Base-by-base conservation (phyloP, 441 rosid genomes). In the Eutrema salsugineum region DNA sequence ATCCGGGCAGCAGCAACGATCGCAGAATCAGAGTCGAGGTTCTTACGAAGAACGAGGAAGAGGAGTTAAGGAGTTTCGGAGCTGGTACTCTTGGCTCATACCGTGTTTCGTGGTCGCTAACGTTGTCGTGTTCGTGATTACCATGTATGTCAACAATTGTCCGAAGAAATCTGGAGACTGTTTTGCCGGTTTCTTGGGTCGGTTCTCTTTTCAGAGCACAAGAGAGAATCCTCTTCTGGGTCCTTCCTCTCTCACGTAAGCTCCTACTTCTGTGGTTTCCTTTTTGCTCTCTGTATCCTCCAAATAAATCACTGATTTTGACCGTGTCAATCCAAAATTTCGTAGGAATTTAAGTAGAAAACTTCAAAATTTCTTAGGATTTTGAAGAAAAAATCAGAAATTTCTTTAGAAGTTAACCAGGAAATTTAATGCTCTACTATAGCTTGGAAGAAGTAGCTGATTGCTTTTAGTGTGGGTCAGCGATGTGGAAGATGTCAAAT, bases 221-320 rank as follows among this genome's bases (percentile, higher is more conserved):
- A 70, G 66, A 17, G 79, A 76, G 66, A 76, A 76, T 70, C 79
- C 79, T 63, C 79, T 76, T 56, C 49, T 76, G 9, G 79, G 79
- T 63, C 79, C 75, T 76, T 76, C 79, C 3, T 69, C 79, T 56
- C 71, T 76, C 46, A 76, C 54, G 71, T 63, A 30, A 48, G 61
- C 53, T 47, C 62, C 33, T 61, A 8, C 16, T 53, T 51, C 32
- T 71, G 4, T n/a, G 53, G 28, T 32, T 63, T 11, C 46, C 15
- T 59, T 11, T 16, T 35, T 39, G 38, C 36, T 10, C 30, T 28
- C 24, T 65, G 58, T 51, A 24, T 20, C 5, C 11, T 20, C 30
- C 8, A 30, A 68, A 3, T 14, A 28, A 56, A 56, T 16, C 4
- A 22, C 11, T 70, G 35, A 44, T 14, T 58, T 56, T 53, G 46